Conservation (phyloP, 148 eudicot genomes). For the Rhododendron vialii region DNA sequence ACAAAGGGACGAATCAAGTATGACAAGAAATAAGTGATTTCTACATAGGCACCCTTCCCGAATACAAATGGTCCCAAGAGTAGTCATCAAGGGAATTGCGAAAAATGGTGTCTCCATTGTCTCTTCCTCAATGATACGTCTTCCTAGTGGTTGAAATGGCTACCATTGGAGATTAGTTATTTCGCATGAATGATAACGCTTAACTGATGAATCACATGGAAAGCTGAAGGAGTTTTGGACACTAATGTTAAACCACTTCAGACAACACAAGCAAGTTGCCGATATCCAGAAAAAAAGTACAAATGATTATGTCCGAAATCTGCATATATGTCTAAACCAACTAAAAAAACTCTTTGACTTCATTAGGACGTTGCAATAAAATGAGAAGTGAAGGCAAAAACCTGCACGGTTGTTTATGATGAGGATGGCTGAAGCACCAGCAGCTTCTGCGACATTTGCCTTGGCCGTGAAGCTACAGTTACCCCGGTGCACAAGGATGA, state of each 20-base stretch:
- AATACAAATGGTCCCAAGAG: neutral
- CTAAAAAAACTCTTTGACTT: neutral
- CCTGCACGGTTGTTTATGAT: slow-evolving; percentile 82
- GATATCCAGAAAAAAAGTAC: neutral
- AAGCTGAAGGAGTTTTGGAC: neutral
- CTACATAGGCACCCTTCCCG: neutral
- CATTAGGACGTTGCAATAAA: neutral
- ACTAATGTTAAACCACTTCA: neutral
- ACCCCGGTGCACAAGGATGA: slow-evolving; percentile 85
- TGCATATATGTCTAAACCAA: neutral
- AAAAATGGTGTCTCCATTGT: neutral
- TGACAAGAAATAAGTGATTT: neutral
- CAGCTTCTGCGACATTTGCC: slow-evolving; percentile 83
- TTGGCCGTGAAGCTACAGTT: slow-evolving; percentile 90
- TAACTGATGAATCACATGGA: neutral
- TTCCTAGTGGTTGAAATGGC: neutral
- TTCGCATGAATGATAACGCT: neutral
- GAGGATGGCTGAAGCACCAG: slow-evolving; percentile 91
- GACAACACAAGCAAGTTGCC: neutral
- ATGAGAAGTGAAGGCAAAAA: slow-evolving; percentile 12
- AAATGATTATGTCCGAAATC: neutral
- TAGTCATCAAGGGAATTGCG: neutral
- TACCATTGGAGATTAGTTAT: neutral
- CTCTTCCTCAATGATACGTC: neutral
- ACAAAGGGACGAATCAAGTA: neutral